Percentiles rank a stretch among this genome's conserved stretches.
These are phyloP conservation scores for Primulina huaijiensis DNA, from an alignment of 257 asterid genomes.

Conservation along the genomic window DNA sequence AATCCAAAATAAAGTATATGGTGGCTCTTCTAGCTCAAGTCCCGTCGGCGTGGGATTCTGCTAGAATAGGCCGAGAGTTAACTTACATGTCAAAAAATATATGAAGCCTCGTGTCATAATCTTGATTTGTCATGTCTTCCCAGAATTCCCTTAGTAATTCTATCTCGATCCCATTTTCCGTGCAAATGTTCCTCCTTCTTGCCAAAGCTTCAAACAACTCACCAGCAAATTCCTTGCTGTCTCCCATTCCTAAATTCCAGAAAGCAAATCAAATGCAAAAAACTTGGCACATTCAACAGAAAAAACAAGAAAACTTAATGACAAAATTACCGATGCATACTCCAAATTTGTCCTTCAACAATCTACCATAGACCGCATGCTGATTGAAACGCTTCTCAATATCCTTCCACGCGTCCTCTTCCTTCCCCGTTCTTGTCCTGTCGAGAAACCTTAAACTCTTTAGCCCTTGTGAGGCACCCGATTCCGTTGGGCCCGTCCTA, in stretches of 20 bases:
- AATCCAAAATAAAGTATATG: no score
- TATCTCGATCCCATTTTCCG: constrained; percentile 52
- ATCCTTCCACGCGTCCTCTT: constrained; percentile 69
- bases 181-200: constrained; percentile 50
- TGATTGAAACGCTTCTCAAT: constrained; percentile 60
- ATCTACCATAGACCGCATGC: constrained; percentile 43
- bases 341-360: constrained; percentile 76
- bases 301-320: neutral
- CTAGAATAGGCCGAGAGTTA: constrained; percentile 8
- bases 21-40: no score
- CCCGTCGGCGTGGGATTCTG: neutral
- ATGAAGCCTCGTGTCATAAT: constrained; percentile 73
- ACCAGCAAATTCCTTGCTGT: constrained; percentile 79
- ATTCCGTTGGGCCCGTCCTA: constrained; percentile 51
- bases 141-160: constrained; percentile 56
- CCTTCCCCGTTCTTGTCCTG: constrained; percentile 68
- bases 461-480: constrained; percentile 63
- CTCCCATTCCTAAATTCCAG: constrained; percentile 66
- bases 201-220: constrained; percentile 78
- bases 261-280: neutral
- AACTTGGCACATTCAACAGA: neutral
- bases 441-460: constrained; percentile 77
- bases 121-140: constrained; percentile 73
- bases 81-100: constrained; percentile 93
- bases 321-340: constrained; percentile 67